Evolutionary conservation across 2,329 filamentous ascomycete species (phyloP).

Genomic region (Ambrosiella beaveri): DNA sequence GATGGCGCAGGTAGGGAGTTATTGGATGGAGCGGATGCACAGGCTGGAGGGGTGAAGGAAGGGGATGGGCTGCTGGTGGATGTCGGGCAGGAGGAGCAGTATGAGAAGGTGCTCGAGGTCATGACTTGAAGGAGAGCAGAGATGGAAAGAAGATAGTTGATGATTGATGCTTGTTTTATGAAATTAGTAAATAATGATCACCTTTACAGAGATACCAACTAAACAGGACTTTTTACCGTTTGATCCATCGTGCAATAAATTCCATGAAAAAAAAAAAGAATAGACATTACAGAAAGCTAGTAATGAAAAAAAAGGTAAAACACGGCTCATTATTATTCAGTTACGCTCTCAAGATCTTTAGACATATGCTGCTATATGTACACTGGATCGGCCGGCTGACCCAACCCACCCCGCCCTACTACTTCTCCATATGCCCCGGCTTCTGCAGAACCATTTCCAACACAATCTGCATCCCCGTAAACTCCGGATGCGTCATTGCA

Average conservation of each 20-base stretch:
- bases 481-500: constrained; percentile 83
- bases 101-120: constrained; percentile 11
- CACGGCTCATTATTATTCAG: no score
- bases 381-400: neutral
- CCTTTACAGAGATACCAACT: no score
- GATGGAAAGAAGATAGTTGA: neutral
- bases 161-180: neutral
- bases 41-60: constrained; percentile 33
- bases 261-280: no score
- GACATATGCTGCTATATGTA: neutral
- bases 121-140: constrained; percentile 3
- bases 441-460: constrained; percentile 87
- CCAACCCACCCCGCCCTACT: constrained; percentile 1
- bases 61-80: constrained; percentile 11
- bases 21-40: constrained; percentile 56
- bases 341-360: neutral
- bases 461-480: constrained; percentile 69
- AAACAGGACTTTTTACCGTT: neutral
- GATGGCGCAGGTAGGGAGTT: constrained; percentile 51
- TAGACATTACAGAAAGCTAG: no score
- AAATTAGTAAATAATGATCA: neutral
- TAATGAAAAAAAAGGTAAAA: neutral
- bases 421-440: constrained; percentile 42
- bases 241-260: neutral
- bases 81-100: neutral